Base-by-base conservation (phyloP, 768 basidiomycete species). In the Ramaria sp. region DNA sequence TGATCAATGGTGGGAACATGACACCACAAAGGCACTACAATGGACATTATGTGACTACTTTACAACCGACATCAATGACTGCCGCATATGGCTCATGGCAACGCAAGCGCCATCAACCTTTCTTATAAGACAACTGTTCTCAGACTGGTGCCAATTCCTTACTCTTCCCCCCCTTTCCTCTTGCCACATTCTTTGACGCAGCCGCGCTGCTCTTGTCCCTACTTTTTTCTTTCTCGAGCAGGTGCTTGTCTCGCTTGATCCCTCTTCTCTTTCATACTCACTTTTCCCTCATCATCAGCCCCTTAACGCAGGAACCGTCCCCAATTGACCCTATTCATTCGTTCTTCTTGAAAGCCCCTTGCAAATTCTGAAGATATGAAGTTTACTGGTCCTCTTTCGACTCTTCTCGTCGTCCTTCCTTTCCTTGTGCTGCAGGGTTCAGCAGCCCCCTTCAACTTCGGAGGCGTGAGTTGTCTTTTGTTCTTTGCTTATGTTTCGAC, bases 361-460 rank as follows among this genome's bases (percentile, higher is more conserved):
- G 52, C 62, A 62, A 63, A 70, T 61, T 36, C 27, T 52, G 16
- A 37, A 53, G 49, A 60, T 59, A 81, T 81, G 79, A 79, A 74
- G 70, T 73, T 76, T 67, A 68, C 72, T 39, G 64, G 64, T 52
- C 64, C 71, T 55, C 57, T 74, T 55, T 67, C 72, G 15, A 56
- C 71, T 42, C 62, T 75, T 56, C 59, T 73, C 59, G 59, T 73
- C 56, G 59, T 73, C 41, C 69, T 77, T 45, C 63, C 75, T 44
- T 56, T 72, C 48, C 61, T 69, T 57, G 61, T 70, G 52, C 64
- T 64, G 25, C 51, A 61, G 47, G 63, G 64, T 45, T 37, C 55
- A 12, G 47, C 41, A 20, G 56, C 58, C 22, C 49, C 56, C 50
- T 51, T 24, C 61, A 9, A 10, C 30, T 32, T 32, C 59, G 24